Evolutionary conservation across 495 filamentous ascomycete genomes (phyloP).

Genomic region (Alectoria sarmentosa): DNA sequence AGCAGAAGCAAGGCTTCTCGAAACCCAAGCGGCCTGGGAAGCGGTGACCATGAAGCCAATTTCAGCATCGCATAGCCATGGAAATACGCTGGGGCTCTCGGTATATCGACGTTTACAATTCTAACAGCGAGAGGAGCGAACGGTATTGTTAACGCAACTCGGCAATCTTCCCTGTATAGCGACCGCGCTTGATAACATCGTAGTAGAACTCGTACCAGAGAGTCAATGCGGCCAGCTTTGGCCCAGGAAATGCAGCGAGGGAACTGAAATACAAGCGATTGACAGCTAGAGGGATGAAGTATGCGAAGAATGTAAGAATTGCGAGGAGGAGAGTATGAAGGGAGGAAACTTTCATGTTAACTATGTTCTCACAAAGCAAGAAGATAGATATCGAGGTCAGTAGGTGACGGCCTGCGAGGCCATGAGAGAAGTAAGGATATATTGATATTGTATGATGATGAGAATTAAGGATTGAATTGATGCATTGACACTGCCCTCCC

Average conservation of each 20-base stretch:
- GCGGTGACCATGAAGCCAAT: constrained; percentile 8
- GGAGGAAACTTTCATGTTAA: not conserved
- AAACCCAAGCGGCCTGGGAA: constrained; percentile 83
- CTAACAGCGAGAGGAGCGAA: not conserved
- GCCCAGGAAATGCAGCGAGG: constrained; percentile 40
- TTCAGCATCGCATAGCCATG: not conserved
- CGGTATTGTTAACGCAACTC: constrained; percentile 42
- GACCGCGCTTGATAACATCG: constrained; percentile 39
- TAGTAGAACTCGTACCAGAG: constrained; percentile 47
- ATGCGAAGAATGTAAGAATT: not conserved
- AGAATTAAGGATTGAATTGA: too few species aligned
- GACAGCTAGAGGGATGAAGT: constrained; percentile 8
- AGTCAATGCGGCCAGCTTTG: constrained; percentile 40
- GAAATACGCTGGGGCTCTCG: not conserved
- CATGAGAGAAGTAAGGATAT: too few species aligned
- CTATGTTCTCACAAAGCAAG: not conserved
- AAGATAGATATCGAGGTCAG: not conserved
- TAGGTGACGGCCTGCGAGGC: not conserved
- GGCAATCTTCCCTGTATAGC: constrained; percentile 40
- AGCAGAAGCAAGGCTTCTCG: constrained; percentile 66
- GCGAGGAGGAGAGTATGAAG: not conserved
- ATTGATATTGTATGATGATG: too few species aligned
- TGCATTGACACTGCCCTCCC: too few species aligned
- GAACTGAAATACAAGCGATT: constrained; percentile 37
- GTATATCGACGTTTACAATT: not conserved